Evolutionary conservation across 2,329 filamentous ascomycete species (phyloP), one percentile per base, ranked within the genome.

Genomic region (Cadophora gregata): DNA sequence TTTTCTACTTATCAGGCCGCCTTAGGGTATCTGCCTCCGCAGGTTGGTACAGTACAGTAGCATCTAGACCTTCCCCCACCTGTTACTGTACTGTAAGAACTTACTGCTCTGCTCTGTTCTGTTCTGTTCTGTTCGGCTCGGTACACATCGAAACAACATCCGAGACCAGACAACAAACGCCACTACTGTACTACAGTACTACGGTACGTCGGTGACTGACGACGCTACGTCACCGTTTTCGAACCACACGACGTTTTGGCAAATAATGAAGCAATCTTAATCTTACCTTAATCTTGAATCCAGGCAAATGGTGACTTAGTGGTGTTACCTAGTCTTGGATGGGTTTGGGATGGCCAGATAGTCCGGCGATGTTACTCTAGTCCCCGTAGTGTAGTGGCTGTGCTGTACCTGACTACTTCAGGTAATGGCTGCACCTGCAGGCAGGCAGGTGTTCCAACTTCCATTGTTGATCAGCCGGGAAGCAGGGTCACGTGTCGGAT

Each of bases 191-290:
- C n/a, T n/a, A n/a, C n/a, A n/a, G n/a, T n/a, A n/a, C n/a, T n/a
- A n/a, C n/a, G n/a, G n/a, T n/a, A n/a, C n/a, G n/a, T n/a, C n/a
- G n/a, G n/a, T n/a, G n/a, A n/a, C n/a, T n/a, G n/a, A n/a, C n/a
- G n/a, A n/a, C n/a, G n/a, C 47, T n/a, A 63, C 55, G 47, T 67
- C 59, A 66, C 59, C 29, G 27, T 24, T 31, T n/a, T 42, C 36
- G 31, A 33, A 38, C 25, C 31, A 60, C 21, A n/a, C 42, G 19
- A 45, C n/a, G 38, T 42, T 12, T 29, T 50, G 25, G 27, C 29
- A 63, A 68, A n/a, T n/a, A 58, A 68, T 66, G 63, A 66, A 66
- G 48, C 60, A 64, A 63, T 66, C n/a, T n/a, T n/a, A n/a, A n/a
- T n/a, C n/a, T n/a, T n/a, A n/a, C n/a, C n/a, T n/a, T n/a, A n/a